Base-by-base conservation (phyloP, 73 alveolate species). In the Paramecium pentaurelia region DNA sequence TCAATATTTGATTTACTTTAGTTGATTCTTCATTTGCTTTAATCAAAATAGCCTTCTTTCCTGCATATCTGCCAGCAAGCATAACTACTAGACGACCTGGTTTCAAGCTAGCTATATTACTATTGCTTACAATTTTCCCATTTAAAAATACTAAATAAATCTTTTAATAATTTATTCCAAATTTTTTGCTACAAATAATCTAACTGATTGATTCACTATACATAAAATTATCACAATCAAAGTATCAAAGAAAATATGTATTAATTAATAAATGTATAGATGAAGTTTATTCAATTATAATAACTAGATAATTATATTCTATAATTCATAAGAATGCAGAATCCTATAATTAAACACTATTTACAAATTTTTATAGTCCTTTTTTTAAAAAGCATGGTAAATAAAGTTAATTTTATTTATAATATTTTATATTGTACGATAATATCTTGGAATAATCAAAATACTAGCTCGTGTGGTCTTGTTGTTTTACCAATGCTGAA, bases 61-160 rank as follows among this genome's bases (percentile, higher is more conserved):
- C 99, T 42, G 99, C 99, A 86, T 92, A 94, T 95, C 99, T 96
- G 60, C 99, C 99, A 86, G 98, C 93, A 18, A 96, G 92, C 44
- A 96, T 71, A 77, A 96, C 95, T 94, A 97, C 98, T 37, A 96
- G 94, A 92, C 98, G 95, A 80, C 99, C 99, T 47, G 95, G 96
- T 92, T 96, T 96, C 92, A 96, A 83, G 92, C 93, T 87, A 87
- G 25, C 32, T 18, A 64, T 18, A 36, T 32, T 28, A 60, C 59
- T 12, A 60, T 25, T 64, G 28, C 16, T 42, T 87, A 87, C 93
- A 89, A 89, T 89, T 89, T 89, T 32, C 92, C 94, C 94, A 89
- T 89, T 71, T 89, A 83, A 80, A 45, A 25, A 45, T 80, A 45
- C 12, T 42, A 80, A 73, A 64, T 87, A 64, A 64, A 64, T 64